Evolutionary conservation across 352 stramenopile genomes (phyloP), one percentile per base, ranked within the genome.

Genomic region (Globisporangium alternatum): DNA sequence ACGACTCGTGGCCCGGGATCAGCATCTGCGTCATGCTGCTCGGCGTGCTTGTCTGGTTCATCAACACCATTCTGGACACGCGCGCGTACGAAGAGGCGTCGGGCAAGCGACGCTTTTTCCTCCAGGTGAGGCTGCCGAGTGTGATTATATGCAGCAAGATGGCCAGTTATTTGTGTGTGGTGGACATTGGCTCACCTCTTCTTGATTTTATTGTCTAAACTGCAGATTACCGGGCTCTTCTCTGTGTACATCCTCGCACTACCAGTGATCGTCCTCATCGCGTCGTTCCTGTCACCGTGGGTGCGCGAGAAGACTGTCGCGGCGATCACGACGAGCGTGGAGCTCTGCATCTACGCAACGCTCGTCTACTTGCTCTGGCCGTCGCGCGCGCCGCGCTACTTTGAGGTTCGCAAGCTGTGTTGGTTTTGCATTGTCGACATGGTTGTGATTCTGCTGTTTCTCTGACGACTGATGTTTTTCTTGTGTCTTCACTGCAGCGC

Each of bases 221-320:
- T 54, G 53, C 60, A 88, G 77, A 91, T 91, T 43, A 81, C 76
- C 39, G 64, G 70, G 0, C 56, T 93, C 28, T 91, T 93, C 58
- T 81, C 75, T 0, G 62, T 88, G 37, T 93, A 89, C 75, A 88
- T 93, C 33, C 64, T 88, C 45, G 65, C 84, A 9, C 69, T 93
- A 35, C 84, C 84, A 5, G 72, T 90, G 41, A 88, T 88, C 49
- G 84, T 91, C 43, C 62, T 89, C 2, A 63, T 90, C 30, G 82
- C 84, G 8, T 90, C 82, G 13, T 80, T 93, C 54, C 65, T 93
- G 58, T 91, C 82, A 31, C 81, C 84, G 13, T 93, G 82, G 81
- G 84, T 93, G 19, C 82, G 81, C 5, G 82, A 91, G 66, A 90
- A 91, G 62, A 86, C 83, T 13, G 84, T 93, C 33, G 78, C 74